Conservation (phyloP, 257 asterid species). For the Gentiana straminea region DNA sequence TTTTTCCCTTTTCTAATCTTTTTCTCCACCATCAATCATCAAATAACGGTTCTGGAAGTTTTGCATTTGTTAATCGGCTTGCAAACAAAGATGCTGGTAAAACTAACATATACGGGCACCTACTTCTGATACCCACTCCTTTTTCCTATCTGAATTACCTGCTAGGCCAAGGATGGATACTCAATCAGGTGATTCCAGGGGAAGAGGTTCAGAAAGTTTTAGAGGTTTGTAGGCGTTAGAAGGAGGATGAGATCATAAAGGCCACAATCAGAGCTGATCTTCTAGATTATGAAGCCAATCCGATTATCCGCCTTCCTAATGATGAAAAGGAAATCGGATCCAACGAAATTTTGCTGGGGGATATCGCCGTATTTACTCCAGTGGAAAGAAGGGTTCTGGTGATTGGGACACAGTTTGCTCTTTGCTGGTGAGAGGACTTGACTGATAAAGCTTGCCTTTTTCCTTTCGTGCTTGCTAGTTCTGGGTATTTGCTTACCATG, state of each 20-base stretch:
- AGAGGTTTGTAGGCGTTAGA: constrained; percentile 38
- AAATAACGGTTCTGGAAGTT: constrained; percentile 39
- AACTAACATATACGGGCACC: constrained; percentile 44
- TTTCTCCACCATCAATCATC: constrained; percentile 10
- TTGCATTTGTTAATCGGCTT: constrained; percentile 30
- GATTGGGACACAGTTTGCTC: constrained; percentile 75
- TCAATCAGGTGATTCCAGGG: constrained; percentile 51
- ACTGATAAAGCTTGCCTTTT: constrained; percentile 57
- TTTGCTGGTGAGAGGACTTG: constrained; percentile 54
- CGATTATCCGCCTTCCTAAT: too few species aligned
- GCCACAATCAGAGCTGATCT: too few species aligned
- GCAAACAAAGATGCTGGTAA: constrained; percentile 45
- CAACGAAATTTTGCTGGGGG: constrained; percentile 42
- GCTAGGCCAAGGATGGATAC: constrained; percentile 51
- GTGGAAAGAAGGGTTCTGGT: constrained; percentile 80
- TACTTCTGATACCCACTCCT: constrained; percentile 56
- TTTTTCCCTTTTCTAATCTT: too few species aligned
- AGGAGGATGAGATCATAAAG: constrained; percentile 25
- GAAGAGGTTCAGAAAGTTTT: constrained; percentile 34
- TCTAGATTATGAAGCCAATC: too few species aligned
- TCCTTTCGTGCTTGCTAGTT: constrained; percentile 73
- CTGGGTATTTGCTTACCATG: constrained; percentile 76
- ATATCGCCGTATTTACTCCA: constrained; percentile 75
- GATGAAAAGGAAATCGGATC: too few species aligned
- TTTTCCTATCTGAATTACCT: constrained; percentile 76